A percentile compares a stretch with the other conserved stretches of the same genome.
Evolutionary conservation across 2,329 filamentous ascomycete species (phyloP).

Genomic region (Colletotrichum gloeosporioides): DNA sequence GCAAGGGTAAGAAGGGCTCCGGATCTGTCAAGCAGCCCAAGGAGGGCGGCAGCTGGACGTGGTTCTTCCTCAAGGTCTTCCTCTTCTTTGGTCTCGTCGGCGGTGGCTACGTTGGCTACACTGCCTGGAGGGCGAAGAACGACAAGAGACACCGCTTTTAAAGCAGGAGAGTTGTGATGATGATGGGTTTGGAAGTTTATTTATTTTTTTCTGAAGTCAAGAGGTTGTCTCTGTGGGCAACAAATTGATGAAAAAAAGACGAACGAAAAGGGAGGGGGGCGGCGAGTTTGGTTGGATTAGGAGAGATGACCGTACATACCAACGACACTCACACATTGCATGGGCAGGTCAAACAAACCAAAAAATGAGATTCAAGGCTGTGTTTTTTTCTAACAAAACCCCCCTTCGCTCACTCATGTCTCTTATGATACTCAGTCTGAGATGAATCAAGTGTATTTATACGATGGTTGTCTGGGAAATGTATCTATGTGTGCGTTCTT

Average conservation of each 20-base stretch:
- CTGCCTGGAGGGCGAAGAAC: conserved; percentile 75
- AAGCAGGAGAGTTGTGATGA: conserved; percentile 2
- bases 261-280: not conserved
- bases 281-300: not conserved
- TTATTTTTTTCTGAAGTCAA: not conserved
- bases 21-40: conserved; percentile 46
- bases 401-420: not conserved
- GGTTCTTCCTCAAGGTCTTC: conserved; percentile 81
- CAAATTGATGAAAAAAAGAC: not conserved
- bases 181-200: not conserved
- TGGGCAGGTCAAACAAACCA: not conserved
- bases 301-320: conserved; percentile 13
- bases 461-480: not conserved
- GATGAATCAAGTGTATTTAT: conserved; percentile 19
- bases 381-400: not conserved
- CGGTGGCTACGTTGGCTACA: conserved; percentile 86
- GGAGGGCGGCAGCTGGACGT: conserved; percentile 60
- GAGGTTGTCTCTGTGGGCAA: not conserved
- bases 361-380: not conserved
- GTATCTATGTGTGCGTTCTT: not conserved
- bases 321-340: conserved; percentile 10
- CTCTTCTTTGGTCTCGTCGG: conserved; percentile 73
- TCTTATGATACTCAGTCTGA: conserved; percentile 12
- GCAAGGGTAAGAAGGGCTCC: conserved; percentile 26
- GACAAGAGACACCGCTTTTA: conserved; percentile 65